Base-by-base conservation (phyloP, 345 rosid genomes). In the Physaria fendleri region DNA sequence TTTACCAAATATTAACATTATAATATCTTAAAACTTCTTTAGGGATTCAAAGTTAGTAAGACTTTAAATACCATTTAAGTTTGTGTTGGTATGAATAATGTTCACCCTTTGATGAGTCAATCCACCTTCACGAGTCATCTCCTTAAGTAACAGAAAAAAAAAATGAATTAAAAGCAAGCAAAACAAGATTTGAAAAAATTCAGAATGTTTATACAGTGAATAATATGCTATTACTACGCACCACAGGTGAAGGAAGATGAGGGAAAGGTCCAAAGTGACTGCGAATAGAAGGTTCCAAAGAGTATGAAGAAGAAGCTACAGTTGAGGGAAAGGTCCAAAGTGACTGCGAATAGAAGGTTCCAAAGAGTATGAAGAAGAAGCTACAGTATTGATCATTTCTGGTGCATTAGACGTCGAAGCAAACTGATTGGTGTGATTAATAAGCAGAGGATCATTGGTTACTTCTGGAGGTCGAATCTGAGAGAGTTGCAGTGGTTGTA, bases 301-400 rank as follows among this genome's bases (percentile, higher is more conserved):
- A 72, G 55, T 73, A 83, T 6, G 85, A 22, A 50, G 74, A n/a
- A n/a, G n/a, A 81, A 8, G 84, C 18, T 46, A 20, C 33, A 0
- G 41, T 66, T n/a, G n/a, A n/a, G n/a, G n/a, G n/a, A n/a, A n/a
- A n/a, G n/a, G 72, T 42, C 71, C 82, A 23, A 72, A 76, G 49
- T 83, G 81, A 65, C 69, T 51, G 14, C 76, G 86, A 57, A 78
- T 28, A 9, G 95, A 68, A n/a, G 89, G 78, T 37, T 83, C 87
- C 66, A 80, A 62, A 1, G 78, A 72, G 55, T 73, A 83, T 6
- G 85, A 22, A 50, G 74, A 22, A 50, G 74, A 81, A 8, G 84
- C 18, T 46, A 20, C 33, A 0, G 41, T 66, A 54, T 62, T 75
- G 52, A 74, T 66, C 50, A 75, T 48, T 27, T 65, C 77, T 0